These are phyloP conservation scores for Tylopilus subfusipes DNA, from an alignment of 768 basidiomycete genomes.

Conservation along the genomic window DNA sequence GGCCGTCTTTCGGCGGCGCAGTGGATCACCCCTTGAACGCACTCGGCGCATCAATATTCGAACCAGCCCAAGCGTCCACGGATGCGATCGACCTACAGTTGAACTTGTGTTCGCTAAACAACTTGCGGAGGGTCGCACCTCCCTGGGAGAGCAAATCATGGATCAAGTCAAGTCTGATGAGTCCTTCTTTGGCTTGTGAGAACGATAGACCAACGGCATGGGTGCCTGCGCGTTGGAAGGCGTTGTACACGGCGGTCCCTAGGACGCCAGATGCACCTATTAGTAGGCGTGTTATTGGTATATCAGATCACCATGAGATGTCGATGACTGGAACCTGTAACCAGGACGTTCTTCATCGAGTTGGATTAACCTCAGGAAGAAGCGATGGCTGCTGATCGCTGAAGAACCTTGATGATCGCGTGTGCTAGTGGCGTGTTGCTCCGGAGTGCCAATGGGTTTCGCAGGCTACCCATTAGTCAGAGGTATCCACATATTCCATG, in stretches of 20 bases:
- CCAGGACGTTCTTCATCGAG: constrained; percentile 45
- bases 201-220: constrained; percentile 69
- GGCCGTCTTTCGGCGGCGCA: constrained; percentile 94
- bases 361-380: background rate
- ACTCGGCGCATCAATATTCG: constrained; percentile 4
- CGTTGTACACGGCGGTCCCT: constrained; percentile 70
- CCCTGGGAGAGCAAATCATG: constrained; percentile 36
- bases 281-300: background rate
- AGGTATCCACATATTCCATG: too few relatives aligned
- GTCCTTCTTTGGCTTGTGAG: constrained; percentile 55
- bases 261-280: constrained; percentile 95
- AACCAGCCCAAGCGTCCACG: background rate
- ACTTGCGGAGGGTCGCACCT: constrained; percentile 43
- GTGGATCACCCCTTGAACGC: constrained; percentile 73
- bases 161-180: constrained; percentile 65
- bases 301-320: constrained; percentile 10
- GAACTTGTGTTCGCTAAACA: constrained; percentile 59
- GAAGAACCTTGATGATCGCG: background rate
- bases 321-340: constrained; percentile 45
- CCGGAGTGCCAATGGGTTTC: too few relatives aligned
- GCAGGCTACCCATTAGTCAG: too few relatives aligned
- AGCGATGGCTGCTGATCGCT: background rate
- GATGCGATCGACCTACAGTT: constrained; percentile 54
- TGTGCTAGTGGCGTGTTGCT: background rate
- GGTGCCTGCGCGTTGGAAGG: constrained; percentile 48